A percentile compares a stretch with the other conserved stretches of the same genome.
These are phyloP conservation scores for Blastomyces emzantsi DNA, from an alignment of 2,329 filamentous ascomycete species.

Conservation along the genomic window DNA sequence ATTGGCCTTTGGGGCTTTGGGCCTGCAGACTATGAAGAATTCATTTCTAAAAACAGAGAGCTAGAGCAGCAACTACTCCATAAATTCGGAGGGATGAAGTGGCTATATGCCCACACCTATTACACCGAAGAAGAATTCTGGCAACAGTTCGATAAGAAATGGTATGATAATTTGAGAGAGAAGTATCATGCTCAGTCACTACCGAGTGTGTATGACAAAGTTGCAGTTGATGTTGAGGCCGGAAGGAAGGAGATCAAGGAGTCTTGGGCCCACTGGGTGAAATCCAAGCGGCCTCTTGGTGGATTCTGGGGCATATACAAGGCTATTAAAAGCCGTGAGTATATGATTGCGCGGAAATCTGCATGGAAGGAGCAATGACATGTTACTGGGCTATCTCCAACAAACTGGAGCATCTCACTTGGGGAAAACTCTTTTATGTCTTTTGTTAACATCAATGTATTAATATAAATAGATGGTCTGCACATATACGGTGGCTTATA, in stretches of 20 bases:
- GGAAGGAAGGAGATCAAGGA: constrained; percentile 6
- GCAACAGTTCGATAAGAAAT: constrained; percentile 32
- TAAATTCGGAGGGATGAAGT: constrained; percentile 67
- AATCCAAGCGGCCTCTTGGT: constrained; percentile 5
- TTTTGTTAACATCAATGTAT: background rate
- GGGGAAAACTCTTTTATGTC: background rate
- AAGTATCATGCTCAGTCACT: constrained; percentile 32
- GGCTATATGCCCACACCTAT: constrained; percentile 80
- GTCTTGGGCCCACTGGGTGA: constrained; percentile 5
- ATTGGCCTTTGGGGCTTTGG: constrained; percentile 73
- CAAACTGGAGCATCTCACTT: background rate
- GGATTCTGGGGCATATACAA: constrained; percentile 9
- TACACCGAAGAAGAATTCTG: constrained; percentile 54
- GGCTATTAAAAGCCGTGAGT: constrained; percentile 6
- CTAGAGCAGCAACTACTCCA: constrained; percentile 55
- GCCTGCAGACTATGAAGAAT: constrained; percentile 46
- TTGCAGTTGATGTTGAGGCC: constrained; percentile 14
- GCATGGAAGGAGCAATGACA: constrained; percentile 1
- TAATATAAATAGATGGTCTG: background rate
- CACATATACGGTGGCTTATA: background rate
- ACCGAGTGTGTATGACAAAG: constrained; percentile 33
- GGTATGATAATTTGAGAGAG: constrained; percentile 31
- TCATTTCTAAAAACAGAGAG: constrained; percentile 59
- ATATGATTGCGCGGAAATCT: constrained; percentile 10
- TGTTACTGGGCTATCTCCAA: background rate